A percentile compares a stretch with the other conserved stretches of the same genome.
Conservation (phyloP, 192 early-diverging fungal genomes). For the Linnemannia schmuckeri region DNA sequence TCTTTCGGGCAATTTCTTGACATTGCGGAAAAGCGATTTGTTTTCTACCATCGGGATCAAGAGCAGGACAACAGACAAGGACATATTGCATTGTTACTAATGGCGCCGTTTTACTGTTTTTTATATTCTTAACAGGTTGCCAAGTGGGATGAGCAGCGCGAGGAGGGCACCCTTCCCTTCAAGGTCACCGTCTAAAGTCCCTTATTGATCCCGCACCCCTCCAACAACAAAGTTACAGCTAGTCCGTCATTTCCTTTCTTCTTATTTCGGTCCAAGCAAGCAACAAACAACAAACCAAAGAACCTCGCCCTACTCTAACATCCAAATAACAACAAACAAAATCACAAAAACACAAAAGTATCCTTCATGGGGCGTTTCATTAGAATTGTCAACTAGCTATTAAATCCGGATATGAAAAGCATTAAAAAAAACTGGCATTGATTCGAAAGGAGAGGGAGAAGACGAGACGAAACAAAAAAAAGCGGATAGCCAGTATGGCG, state of each 20-base stretch:
- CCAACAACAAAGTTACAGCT: not conserved
- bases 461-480: not conserved
- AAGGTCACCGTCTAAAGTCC: constrained; percentile 30
- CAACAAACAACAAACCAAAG: not conserved
- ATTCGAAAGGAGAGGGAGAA: not conserved
- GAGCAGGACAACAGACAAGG: not conserved
- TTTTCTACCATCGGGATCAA: not conserved
- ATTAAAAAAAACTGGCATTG: not conserved
- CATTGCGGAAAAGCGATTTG: not conserved
- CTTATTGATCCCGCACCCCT: not conserved
- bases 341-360: constrained; percentile 1
- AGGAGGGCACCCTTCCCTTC: constrained; percentile 51
- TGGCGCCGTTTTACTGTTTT: not conserved
- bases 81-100: not conserved
- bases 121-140: constrained; percentile 5
- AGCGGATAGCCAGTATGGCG: not conserved
- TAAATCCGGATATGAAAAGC: not conserved
- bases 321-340: constrained; percentile 4
- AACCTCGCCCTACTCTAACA: constrained; percentile 7
- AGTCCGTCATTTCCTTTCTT: not conserved
- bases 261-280: not conserved
- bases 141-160: constrained; percentile 55
- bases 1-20: not conserved
- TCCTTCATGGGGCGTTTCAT: not conserved
- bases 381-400: constrained; percentile 4